These are phyloP conservation scores for Plasmodium gonderi DNA, from an alignment of 169 alveolate genomes.

Conservation along the genomic window DNA sequence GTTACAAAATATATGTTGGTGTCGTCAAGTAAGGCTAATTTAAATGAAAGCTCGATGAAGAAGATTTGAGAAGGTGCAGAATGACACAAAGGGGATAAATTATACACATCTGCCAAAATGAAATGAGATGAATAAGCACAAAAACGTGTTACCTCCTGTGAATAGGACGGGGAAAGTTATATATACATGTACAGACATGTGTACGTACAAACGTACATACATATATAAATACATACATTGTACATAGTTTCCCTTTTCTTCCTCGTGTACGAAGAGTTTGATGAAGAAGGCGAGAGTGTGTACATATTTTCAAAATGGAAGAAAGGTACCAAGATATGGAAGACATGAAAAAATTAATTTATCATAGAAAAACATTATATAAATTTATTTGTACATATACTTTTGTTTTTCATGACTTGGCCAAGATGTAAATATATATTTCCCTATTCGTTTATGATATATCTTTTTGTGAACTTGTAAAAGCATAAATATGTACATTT, in stretches of 20 bases:
- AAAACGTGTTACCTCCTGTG: background rate
- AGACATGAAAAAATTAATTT: background rate
- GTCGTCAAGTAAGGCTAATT: constrained; percentile 1
- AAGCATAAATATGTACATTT: background rate
- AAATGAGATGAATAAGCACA: background rate
- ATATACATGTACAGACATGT: background rate
- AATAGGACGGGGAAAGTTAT: background rate
- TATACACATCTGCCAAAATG: background rate
- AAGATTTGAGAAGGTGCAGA: background rate
- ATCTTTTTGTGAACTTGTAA: background rate
- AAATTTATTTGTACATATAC: background rate
- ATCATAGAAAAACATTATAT: background rate
- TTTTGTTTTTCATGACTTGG: background rate
- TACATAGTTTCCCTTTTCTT: background rate
- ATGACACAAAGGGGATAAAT: background rate
- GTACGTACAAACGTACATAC: background rate
- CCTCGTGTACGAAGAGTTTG: background rate
- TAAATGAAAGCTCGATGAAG: background rate
- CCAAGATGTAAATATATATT: background rate
- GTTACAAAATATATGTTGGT: background rate
- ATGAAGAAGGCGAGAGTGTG: background rate
- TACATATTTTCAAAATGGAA: background rate
- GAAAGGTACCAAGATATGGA: background rate
- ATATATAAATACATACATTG: background rate
- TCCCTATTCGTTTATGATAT: background rate